Percentiles rank a stretch among this genome's conserved stretches.
These are phyloP conservation scores for Termitomyces sp. DNA, from an alignment of 768 basidiomycete genomes.

Conservation along the genomic window DNA sequence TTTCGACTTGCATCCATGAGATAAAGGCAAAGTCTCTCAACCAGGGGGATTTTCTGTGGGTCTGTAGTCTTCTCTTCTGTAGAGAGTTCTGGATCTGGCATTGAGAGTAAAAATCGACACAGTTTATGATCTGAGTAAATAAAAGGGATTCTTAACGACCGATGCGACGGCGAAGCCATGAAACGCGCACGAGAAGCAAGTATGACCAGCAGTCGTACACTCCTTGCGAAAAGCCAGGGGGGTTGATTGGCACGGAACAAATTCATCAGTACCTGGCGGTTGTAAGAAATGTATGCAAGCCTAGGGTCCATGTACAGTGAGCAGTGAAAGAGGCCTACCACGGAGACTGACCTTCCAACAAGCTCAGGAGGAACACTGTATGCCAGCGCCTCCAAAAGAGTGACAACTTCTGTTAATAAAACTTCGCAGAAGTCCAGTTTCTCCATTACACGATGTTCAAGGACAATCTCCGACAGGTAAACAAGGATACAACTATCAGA, in stretches of 20 bases:
- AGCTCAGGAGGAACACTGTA: constrained; percentile 40
- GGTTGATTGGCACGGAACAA: constrained; percentile 51
- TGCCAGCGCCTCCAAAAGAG: constrained; percentile 49
- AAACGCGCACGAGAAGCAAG: constrained; percentile 47
- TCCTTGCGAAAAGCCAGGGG: constrained; percentile 39
- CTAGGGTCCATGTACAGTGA: constrained; percentile 4
- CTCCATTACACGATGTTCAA: constrained; percentile 29
- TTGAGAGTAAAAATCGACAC: constrained; percentile 35
- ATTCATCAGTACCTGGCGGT: constrained; percentile 34
- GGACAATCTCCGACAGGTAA: constrained; percentile 36
- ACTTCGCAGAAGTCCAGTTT: constrained; percentile 20
- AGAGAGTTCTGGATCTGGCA: constrained; percentile 20
- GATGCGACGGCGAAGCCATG: not conserved
- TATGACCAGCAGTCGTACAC: constrained; percentile 44
- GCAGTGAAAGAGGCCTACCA: not conserved
- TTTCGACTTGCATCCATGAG: constrained; percentile 36
- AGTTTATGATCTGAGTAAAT: constrained; percentile 33
- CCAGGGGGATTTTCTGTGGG: constrained; percentile 28
- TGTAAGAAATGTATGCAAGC: constrained; percentile 28
- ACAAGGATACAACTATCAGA: constrained; percentile 28
- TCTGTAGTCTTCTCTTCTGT: constrained; percentile 17
- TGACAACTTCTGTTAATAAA: constrained; percentile 36
- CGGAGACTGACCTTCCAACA: constrained; percentile 28
- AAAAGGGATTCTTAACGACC: not conserved
- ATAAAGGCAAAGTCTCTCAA: constrained; percentile 43